These are phyloP conservation scores for Phialophora macrospora DNA, from an alignment of 2,329 filamentous ascomycete species.

Conservation along the genomic window DNA sequence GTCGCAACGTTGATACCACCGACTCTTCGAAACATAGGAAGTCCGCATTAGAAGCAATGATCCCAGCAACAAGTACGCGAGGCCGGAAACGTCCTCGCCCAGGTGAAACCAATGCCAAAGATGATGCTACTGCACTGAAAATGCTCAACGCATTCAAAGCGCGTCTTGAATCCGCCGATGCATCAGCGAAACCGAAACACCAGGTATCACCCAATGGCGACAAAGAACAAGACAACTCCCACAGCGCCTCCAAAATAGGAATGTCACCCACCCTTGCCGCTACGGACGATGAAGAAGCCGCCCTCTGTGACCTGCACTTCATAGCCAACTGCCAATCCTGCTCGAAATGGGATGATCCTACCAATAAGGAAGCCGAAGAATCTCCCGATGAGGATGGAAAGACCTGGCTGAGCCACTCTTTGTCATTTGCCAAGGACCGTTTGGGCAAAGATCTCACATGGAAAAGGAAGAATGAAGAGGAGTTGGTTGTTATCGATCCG, in stretches of 20 bases:
- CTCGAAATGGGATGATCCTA: conserved; percentile 73
- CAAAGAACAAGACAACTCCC: conserved; percentile 13
- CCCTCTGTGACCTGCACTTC: conserved; percentile 90
- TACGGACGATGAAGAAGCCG: conserved; percentile 66
- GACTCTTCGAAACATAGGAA: conserved; percentile 48
- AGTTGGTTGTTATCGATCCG: conserved; percentile 91
- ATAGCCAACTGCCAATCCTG: conserved; percentile 95
- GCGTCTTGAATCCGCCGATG: conserved; percentile 64
- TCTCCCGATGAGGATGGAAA: conserved; percentile 56
- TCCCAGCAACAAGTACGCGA: conserved; percentile 54
- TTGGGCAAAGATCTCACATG: conserved; percentile 89
- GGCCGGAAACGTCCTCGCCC: conserved; percentile 52
- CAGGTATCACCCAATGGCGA: conserved; percentile 27
- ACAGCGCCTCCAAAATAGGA: conserved; percentile 14
- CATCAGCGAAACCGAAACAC: conserved; percentile 38
- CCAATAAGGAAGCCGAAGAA: conserved; percentile 62
- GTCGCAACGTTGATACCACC: conserved; percentile 46
- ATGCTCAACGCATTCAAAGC: conserved; percentile 79
- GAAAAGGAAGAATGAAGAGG: conserved; percentile 88
- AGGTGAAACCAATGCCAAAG: conserved; percentile 50
- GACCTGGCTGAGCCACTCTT: conserved; percentile 83
- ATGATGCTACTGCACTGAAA: conserved; percentile 69
- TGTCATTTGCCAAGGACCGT: conserved; percentile 87
- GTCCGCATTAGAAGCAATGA: conserved; percentile 55
- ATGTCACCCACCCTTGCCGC: conserved; percentile 1